Conservation (phyloP, 805 yeast genomes). For the Starmerella apis region DNA sequence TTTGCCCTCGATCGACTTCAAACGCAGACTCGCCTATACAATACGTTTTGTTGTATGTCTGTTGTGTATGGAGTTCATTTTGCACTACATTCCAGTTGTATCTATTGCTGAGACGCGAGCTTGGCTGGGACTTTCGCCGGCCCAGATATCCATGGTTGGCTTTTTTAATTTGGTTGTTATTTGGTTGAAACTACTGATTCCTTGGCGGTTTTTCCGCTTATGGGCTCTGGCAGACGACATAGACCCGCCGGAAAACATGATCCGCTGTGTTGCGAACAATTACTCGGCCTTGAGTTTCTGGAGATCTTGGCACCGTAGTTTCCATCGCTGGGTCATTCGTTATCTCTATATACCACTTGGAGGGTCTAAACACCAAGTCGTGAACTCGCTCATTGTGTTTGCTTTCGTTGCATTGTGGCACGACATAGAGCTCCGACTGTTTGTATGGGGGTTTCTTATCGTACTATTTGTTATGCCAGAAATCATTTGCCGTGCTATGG, state of each 20-base stretch:
- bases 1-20: conserved; percentile 48
- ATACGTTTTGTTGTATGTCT: conserved; percentile 61
- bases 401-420: conserved; percentile 98
- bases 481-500: conserved; percentile 44
- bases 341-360: conserved; percentile 90
- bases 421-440: conserved; percentile 75
- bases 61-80: conserved; percentile 74
- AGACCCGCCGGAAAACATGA: conserved; percentile 97
- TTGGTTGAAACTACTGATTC: conserved; percentile 85
- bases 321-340: conserved; percentile 77
- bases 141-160: conserved; percentile 91
- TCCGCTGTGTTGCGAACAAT: conserved; percentile 89
- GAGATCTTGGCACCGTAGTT: conserved; percentile 98
- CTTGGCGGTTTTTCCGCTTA: conserved; percentile 90
- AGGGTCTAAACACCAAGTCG: conserved; percentile 58
- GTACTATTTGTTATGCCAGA: conserved; percentile 86
- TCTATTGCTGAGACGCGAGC: conserved; percentile 85
- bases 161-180: conserved; percentile 78
- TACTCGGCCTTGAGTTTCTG: conserved; percentile 91
- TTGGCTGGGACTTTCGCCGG: conserved; percentile 82
- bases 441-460: conserved; percentile 93
- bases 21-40: conserved; percentile 51
- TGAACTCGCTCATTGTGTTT: conserved; percentile 76
- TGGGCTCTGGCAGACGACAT: conserved; percentile 91
- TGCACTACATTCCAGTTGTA: conserved; percentile 85